Evolutionary conservation across 2,329 filamentous ascomycete genomes (phyloP).

Genomic region (Nemania diffusa): DNA sequence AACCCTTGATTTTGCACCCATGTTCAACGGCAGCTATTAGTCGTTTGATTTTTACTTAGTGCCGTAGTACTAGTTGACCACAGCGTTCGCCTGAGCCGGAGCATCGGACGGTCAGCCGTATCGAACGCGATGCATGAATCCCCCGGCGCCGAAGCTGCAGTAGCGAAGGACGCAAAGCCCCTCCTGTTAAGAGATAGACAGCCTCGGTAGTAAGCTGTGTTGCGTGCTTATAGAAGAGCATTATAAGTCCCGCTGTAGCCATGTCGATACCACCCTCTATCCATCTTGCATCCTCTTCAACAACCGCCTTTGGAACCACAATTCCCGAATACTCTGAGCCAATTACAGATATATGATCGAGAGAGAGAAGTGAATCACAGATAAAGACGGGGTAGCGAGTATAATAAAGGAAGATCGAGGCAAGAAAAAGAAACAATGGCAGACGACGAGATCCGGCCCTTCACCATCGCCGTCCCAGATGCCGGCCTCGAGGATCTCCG

Average conservation of each 20-base stretch:
- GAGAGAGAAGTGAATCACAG: neutral
- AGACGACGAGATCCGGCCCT: conserved; percentile 51
- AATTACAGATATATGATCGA: neutral
- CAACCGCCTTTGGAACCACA: neutral
- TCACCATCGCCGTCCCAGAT: conserved; percentile 63
- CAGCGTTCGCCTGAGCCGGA: conserved; percentile 3
- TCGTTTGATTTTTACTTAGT: too few relatives aligned
- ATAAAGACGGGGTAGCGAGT: neutral
- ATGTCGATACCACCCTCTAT: neutral
- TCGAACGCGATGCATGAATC: neutral
- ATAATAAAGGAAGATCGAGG: neutral
- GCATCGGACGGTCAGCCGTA: conserved; percentile 1
- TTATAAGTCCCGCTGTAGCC: conserved; percentile 2
- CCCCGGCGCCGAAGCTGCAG: neutral
- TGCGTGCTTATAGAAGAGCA: too few relatives aligned
- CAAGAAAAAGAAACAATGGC: conserved; percentile 14
- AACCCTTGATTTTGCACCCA: too few relatives aligned
- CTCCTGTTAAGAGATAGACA: neutral
- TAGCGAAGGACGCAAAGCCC: conserved; percentile 2
- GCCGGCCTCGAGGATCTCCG: conserved; percentile 63
- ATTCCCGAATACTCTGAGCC: neutral
- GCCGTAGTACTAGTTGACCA: neutral
- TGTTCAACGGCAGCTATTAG: too few relatives aligned
- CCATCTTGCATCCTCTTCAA: neutral
- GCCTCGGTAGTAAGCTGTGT: too few relatives aligned